These are phyloP conservation scores for Suhomyces xylopsoci DNA, from an alignment of 805 yeast genomes.

Conservation along the genomic window DNA sequence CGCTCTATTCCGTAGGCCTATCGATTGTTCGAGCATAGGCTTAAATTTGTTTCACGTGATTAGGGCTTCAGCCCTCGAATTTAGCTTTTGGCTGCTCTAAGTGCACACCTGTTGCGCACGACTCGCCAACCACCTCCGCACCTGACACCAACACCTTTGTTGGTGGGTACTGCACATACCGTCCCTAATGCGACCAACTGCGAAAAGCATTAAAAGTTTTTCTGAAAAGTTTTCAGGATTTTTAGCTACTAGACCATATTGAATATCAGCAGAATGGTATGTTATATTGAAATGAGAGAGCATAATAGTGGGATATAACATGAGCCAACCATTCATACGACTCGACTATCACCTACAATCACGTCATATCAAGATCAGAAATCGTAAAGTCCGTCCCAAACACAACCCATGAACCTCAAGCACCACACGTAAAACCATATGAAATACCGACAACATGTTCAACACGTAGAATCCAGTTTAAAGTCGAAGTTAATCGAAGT, in stretches of 20 bases:
- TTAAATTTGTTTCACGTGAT: neutral
- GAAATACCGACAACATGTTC: neutral
- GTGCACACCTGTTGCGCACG: conserved; percentile 1
- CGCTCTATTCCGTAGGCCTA: too few species aligned
- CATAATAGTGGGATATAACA: neutral
- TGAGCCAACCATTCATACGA: neutral
- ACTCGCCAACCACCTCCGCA: neutral
- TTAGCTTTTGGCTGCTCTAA: neutral
- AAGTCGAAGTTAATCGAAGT: neutral
- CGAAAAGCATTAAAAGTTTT: conserved; percentile 4
- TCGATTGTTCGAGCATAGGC: neutral
- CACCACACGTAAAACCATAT: neutral
- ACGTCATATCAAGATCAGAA: neutral
- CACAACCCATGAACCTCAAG: neutral
- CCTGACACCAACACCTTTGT: neutral
- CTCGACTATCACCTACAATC: neutral
- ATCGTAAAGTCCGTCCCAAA: neutral
- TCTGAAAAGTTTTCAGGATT: conserved; percentile 7
- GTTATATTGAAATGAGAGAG: conserved; percentile 5
- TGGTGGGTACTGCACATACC: neutral
- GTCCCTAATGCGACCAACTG: conserved; percentile 1
- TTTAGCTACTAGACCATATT: conserved; percentile 5
- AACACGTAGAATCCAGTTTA: neutral
- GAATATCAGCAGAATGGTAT: conserved; percentile 18
- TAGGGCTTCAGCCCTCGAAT: conserved; percentile 11